phyloP scores from a whole-genome alignment of 345 rosid species.

The Abelmoschus esculentus region DNA sequence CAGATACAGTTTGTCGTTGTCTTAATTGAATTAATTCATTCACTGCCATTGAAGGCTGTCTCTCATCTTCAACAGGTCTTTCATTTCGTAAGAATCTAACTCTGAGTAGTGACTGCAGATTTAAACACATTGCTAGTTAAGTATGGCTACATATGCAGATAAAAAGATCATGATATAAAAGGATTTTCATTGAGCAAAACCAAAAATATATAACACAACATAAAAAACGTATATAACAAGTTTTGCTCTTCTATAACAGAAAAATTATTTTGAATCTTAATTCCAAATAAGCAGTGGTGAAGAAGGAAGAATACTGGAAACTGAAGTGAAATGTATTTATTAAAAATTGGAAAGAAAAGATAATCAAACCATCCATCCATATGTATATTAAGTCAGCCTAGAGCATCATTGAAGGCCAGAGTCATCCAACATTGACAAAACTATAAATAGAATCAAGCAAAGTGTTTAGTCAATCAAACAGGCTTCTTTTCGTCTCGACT shows the following conservation, averaged over 20 bases:
- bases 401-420: neutral
- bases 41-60: conserved; percentile 76
- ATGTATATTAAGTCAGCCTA: neutral
- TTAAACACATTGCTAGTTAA: conserved; percentile 17
- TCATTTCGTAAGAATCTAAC: conserved; percentile 94
- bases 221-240: neutral
- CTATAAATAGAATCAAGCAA: neutral
- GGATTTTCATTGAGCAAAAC: neutral
- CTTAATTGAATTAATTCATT: conserved; percentile 83
- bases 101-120: conserved; percentile 74
- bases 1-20: conserved; percentile 87
- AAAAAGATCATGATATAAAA: neutral
- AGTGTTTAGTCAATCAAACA: neutral
- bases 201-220: neutral
- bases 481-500: neutral
- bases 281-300: neutral
- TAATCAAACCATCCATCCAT: neutral
- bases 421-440: neutral
- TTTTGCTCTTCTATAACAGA: neutral
- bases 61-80: conserved; percentile 69
- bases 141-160: neutral
- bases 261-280: neutral
- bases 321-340: neutral
- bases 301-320: neutral
- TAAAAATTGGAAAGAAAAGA: neutral